phyloP scores from a whole-genome alignment of 2,329 filamentous ascomycete genomes.

The Metarhizium anisopliae region DNA sequence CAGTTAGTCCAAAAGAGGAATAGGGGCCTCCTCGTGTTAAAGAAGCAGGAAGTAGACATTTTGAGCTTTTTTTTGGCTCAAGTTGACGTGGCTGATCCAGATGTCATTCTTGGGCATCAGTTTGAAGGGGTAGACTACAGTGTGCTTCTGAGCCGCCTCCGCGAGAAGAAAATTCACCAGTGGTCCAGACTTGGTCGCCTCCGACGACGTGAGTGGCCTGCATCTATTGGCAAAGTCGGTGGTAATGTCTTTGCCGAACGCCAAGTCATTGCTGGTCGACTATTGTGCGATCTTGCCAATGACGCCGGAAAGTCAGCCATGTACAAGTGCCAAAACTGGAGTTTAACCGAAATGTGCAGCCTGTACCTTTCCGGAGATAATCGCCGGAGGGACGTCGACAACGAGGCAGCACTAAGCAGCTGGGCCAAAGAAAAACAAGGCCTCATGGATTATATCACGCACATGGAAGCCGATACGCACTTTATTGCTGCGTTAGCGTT shows the following conservation, averaged over 20 bases:
- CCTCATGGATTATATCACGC: conserved; percentile 84
- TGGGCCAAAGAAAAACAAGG: conserved; percentile 74
- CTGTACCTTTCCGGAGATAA: conserved; percentile 71
- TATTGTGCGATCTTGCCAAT: conserved; percentile 90
- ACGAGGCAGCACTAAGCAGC: conserved; percentile 74
- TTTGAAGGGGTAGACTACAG: conserved; percentile 97
- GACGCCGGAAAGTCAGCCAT: conserved; percentile 96
- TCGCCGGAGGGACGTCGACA: conserved; percentile 75
- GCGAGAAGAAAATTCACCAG: conserved; percentile 82
- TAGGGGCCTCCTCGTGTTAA: conserved; percentile 67
- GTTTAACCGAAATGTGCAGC: conserved; percentile 92
- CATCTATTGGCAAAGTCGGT: conserved; percentile 74
- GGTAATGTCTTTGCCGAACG: conserved; percentile 91
- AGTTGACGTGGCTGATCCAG: conserved; percentile 79
- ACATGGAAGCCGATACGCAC: conserved; percentile 92
- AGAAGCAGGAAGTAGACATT: conserved; percentile 77
- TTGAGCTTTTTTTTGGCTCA: conserved; percentile 84
- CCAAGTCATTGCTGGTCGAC: conserved; percentile 76
- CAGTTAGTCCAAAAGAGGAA: conserved; percentile 61
- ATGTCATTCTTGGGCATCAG: conserved; percentile 88
- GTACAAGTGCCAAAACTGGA: conserved; percentile 97
- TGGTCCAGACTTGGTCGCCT: conserved; percentile 92
- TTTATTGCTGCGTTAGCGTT: conserved; percentile 88
- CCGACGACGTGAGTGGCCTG: conserved; percentile 77
- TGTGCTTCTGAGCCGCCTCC: conserved; percentile 74